A percentile compares a stretch with the other conserved stretches of the same genome.
These are phyloP conservation scores for Wickerhamomyces hampshirensis DNA, from an alignment of 805 yeast genomes.

Conservation along the genomic window DNA sequence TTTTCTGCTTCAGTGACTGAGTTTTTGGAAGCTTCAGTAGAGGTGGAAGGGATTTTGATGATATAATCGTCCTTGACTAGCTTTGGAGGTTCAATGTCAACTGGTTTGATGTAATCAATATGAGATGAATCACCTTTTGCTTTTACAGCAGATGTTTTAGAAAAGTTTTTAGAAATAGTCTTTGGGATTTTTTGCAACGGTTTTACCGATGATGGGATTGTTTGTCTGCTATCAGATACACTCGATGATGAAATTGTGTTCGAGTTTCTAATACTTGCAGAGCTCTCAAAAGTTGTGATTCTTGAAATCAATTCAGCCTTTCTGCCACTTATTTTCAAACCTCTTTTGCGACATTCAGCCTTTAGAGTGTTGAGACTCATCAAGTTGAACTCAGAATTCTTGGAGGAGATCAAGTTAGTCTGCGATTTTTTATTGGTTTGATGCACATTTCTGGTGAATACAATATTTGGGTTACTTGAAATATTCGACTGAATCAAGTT, in stretches of 20 bases:
- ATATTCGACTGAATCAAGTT: constrained; percentile 20
- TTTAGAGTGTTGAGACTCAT: constrained; percentile 54
- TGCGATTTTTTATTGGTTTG: constrained; percentile 24
- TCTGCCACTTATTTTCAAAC: constrained; percentile 56
- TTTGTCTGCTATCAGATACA: constrained; percentile 5
- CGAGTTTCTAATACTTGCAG: constrained; percentile 8
- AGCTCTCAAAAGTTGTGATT: constrained; percentile 22
- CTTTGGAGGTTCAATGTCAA: constrained; percentile 32
- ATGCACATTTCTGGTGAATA: constrained; percentile 24
- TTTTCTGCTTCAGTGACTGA: constrained; percentile 27
- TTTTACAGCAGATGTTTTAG: constrained; percentile 19
- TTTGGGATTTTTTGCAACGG: constrained; percentile 10
- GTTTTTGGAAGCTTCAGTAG: constrained; percentile 42
- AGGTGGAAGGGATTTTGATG: constrained; percentile 39
- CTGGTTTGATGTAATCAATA: constrained; percentile 47
- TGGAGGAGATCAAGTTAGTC: constrained; percentile 21
- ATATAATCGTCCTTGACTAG: constrained; percentile 44
- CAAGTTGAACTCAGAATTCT: constrained; percentile 24
- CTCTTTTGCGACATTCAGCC: constrained; percentile 54
- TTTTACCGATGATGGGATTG: background rate
- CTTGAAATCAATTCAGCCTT: constrained; percentile 50
- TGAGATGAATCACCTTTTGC: constrained; percentile 57
- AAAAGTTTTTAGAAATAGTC: constrained; percentile 14
- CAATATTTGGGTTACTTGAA: constrained; percentile 15
- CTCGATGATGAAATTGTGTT: constrained; percentile 14